Conservation (phyloP, 345 rosid genomes). For the Gossypium bickii region DNA sequence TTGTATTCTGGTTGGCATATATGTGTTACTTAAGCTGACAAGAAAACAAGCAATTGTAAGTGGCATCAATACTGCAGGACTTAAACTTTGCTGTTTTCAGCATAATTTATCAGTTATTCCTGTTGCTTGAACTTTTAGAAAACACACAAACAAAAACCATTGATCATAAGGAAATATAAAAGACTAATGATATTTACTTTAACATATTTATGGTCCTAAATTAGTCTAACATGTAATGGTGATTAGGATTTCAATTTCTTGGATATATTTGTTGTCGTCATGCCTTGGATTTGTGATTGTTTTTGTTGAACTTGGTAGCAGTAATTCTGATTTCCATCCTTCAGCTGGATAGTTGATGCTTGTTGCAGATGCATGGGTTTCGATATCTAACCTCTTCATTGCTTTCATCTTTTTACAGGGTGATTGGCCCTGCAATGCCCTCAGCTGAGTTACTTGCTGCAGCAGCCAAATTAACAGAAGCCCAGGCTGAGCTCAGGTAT, state of each 20-base stretch:
- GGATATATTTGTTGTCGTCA: background rate
- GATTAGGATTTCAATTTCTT: background rate
- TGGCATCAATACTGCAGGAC: background rate
- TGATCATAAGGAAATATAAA: background rate
- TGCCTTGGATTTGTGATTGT: background rate
- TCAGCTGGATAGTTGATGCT: background rate
- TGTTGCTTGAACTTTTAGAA: background rate
- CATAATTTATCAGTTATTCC: background rate
- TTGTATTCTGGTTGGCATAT: background rate
- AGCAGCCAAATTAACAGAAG: conserved; percentile 91
- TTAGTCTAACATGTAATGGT: background rate
- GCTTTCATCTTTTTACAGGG: conserved; percentile 38
- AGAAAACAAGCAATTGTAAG: background rate
- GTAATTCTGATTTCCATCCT: background rate
- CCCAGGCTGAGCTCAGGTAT: conserved; percentile 84
- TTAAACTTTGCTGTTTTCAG: background rate
- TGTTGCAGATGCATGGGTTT: background rate
- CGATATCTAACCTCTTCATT: background rate
- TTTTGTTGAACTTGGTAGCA: background rate
- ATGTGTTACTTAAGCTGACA: background rate
- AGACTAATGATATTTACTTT: background rate
- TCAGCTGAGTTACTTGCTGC: conserved; percentile 92
- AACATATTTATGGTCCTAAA: background rate
- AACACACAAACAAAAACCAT: background rate
- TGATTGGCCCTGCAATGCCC: conserved; percentile 92